Evolutionary conservation across 176 grass and related monocot species (phyloP).

Genomic region (Juncus effusus): DNA sequence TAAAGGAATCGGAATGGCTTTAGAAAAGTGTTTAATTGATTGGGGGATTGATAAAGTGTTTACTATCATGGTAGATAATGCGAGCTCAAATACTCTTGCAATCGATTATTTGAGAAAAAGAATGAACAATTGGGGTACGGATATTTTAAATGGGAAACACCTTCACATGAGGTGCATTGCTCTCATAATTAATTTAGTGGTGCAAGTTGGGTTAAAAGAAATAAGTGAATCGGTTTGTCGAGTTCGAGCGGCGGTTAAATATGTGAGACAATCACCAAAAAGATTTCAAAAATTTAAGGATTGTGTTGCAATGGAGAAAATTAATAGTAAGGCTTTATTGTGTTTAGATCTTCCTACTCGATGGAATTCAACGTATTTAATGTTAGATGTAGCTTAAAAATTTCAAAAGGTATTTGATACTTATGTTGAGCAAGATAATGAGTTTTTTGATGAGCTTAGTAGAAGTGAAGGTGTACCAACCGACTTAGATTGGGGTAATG

Average conservation of each 20-base stretch:
- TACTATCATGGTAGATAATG: not conserved
- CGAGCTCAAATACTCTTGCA: too few relatives aligned
- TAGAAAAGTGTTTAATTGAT: not conserved
- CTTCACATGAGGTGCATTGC: too few relatives aligned
- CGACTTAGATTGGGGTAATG: too few relatives aligned
- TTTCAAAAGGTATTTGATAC: too few relatives aligned
- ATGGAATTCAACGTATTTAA: too few relatives aligned
- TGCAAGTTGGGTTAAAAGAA: conserved; percentile 7
- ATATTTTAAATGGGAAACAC: too few relatives aligned
- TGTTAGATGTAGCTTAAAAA: too few relatives aligned
- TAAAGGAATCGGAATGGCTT: not conserved
- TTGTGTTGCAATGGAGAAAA: not conserved
- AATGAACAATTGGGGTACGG: too few relatives aligned
- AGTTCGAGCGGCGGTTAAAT: not conserved
- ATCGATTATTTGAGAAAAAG: too few relatives aligned
- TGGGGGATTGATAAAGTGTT: not conserved
- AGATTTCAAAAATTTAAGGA: not conserved
- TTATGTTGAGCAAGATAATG: not conserved
- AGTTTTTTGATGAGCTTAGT: conserved; percentile 1
- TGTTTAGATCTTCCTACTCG: conserved; percentile 7
- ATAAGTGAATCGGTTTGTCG: not conserved
- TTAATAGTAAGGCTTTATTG: conserved; percentile 7
- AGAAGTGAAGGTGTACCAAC: too few relatives aligned
- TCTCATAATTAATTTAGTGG: conserved; percentile 10
- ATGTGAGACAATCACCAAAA: not conserved